Conservation (phyloP, 768 basidiomycete species). For the Melanogaster broomeanus region DNA sequence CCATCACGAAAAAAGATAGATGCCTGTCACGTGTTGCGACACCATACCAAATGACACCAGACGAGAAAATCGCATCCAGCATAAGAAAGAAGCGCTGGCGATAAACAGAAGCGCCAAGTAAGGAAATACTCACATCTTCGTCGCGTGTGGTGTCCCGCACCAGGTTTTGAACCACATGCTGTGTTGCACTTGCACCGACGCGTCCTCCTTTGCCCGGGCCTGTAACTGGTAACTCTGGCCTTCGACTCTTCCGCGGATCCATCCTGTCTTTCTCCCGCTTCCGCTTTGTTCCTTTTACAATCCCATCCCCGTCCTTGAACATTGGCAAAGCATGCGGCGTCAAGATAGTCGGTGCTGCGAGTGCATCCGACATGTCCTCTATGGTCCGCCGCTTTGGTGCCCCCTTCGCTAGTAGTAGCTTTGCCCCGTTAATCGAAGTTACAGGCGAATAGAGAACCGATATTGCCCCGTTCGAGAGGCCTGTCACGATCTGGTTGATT, state of each 20-base stretch:
- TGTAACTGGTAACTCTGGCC: slow-evolving; percentile 89
- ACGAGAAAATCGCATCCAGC: slow-evolving; percentile 4
- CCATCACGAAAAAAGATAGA: slow-evolving; percentile 20
- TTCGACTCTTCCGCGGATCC: slow-evolving; percentile 89
- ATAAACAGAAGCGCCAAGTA: slow-evolving; percentile 8
- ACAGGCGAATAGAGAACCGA: slow-evolving; percentile 91
- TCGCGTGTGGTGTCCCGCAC: slow-evolving; percentile 89
- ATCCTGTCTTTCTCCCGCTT: slow-evolving; percentile 86
- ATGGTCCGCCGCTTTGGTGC: slow-evolving; percentile 78
- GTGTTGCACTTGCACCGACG: slow-evolving; percentile 95
- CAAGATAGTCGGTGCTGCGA: slow-evolving; percentile 84
- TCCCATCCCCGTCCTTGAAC: slow-evolving; percentile 79
- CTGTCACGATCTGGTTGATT: slow-evolving; percentile 94
- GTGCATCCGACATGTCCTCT: slow-evolving; percentile 87
- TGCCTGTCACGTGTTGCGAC: slow-evolving; percentile 16
- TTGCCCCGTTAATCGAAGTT: slow-evolving; percentile 90
- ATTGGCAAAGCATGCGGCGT: slow-evolving; percentile 91
- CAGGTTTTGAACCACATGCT: slow-evolving; percentile 94
- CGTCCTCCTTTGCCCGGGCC: slow-evolving; percentile 94
- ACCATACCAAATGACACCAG: slow-evolving; percentile 7
- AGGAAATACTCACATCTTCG: slow-evolving; percentile 81
- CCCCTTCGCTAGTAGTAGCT: slow-evolving; percentile 86
- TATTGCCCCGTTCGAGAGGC: slow-evolving; percentile 85
- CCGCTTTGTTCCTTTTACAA: slow-evolving; percentile 76
- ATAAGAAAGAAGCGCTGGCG: slow-evolving; percentile 14